These are phyloP conservation scores for Euphorbia schlechtendalii DNA, from an alignment of 441 rosid species.

Conservation along the genomic window DNA sequence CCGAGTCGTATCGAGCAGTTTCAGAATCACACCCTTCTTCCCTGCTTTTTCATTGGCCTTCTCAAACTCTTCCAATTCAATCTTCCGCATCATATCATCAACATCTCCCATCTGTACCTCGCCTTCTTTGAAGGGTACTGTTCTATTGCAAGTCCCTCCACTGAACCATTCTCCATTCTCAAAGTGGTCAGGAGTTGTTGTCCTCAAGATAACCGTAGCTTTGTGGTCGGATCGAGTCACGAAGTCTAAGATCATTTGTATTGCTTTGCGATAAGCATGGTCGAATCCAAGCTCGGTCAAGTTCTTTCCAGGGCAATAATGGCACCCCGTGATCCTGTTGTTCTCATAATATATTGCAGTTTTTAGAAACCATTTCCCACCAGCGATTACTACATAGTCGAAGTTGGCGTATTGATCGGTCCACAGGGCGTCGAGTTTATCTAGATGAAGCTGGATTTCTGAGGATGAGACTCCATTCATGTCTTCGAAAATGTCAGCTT, in stretches of 20 bases:
- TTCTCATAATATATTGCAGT: slow-evolving; percentile 67
- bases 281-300: slow-evolving; percentile 55
- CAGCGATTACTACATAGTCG: slow-evolving; percentile 64
- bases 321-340: slow-evolving; percentile 52
- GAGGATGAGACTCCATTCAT: slow-evolving; percentile 66
- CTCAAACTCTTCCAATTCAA: slow-evolving; percentile 49
- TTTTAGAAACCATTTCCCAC: slow-evolving; percentile 88
- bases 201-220: slow-evolving; percentile 52
- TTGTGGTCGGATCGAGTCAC: slow-evolving; percentile 33
- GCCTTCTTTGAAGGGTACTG: slow-evolving; percentile 53
- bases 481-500: slow-evolving; percentile 78
- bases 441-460: slow-evolving; percentile 60
- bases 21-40: slow-evolving; percentile 32
- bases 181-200: slow-evolving; percentile 84
- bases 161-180: slow-evolving; percentile 89
- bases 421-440: slow-evolving; percentile 68
- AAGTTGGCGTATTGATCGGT: slow-evolving; percentile 35
- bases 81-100: slow-evolving; percentile 35
- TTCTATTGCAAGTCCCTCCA: slow-evolving; percentile 68
- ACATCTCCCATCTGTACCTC: slow-evolving; percentile 43
- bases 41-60: slow-evolving; percentile 33
- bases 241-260: slow-evolving; percentile 42
- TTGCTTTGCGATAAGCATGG: slow-evolving; percentile 54
- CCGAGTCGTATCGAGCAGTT: slow-evolving; percentile 59
- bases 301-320: slow-evolving; percentile 54